Percentiles rank a stretch among this genome's conserved stretches.
Conservation (phyloP, 371 early-diverging fungal genomes). For the Batrachochytrium dendrobatidis region DNA sequence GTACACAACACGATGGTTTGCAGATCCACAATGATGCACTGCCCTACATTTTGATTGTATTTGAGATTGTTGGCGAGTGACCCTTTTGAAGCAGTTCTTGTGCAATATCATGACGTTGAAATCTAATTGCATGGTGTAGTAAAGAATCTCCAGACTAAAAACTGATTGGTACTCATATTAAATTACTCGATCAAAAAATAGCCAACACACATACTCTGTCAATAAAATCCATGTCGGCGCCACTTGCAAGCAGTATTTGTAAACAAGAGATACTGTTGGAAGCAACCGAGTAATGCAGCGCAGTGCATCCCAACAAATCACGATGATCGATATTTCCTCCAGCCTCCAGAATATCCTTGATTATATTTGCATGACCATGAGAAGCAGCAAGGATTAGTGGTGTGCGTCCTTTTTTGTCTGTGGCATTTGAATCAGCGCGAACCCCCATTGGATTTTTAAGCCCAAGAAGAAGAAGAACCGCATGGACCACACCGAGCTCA, state of each 20-base stretch:
- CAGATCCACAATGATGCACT: no score
- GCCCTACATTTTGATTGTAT: not conserved
- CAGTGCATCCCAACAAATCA: constrained; percentile 17
- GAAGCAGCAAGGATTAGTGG: not conserved
- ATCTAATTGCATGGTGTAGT: not conserved
- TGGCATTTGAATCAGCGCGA: not conserved
- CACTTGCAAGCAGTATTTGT: not conserved
- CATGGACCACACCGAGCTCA: not conserved
- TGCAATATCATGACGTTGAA: not conserved
- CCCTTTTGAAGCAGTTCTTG: not conserved
- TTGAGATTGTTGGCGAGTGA: not conserved
- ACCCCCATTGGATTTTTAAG: not conserved
- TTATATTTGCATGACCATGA: not conserved
- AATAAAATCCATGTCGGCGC: constrained; percentile 3
- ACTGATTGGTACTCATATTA: not conserved
- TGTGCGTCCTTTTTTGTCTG: not conserved
- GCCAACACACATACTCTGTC: not conserved
- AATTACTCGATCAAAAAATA: not conserved
- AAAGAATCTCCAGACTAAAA: not conserved
- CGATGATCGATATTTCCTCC: constrained; percentile 9
- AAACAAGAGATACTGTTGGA: not conserved
- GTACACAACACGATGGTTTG: no score
- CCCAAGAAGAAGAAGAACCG: not conserved
- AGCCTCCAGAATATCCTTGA: constrained; percentile 5
- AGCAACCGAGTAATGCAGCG: constrained; percentile 15